Evolutionary conservation across 2,329 filamentous ascomycete genomes (phyloP).

Genomic region (Pseudopyrenochaeta lycopersici): DNA sequence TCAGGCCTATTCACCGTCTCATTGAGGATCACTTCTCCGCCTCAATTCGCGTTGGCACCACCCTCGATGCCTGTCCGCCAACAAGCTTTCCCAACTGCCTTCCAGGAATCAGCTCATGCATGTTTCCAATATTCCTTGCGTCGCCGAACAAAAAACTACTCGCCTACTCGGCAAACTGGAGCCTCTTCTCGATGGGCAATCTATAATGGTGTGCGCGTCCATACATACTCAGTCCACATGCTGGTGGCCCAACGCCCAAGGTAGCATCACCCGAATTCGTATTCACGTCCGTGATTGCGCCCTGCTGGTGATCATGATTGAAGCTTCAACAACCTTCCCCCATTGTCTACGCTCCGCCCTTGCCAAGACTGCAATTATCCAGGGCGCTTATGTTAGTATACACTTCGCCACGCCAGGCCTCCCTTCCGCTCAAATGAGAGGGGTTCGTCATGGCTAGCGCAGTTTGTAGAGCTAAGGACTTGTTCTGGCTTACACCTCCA

Average conservation of each 20-base stretch:
- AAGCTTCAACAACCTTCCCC: constrained; percentile 4
- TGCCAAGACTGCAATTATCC: constrained; percentile 3
- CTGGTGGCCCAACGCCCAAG: neutral
- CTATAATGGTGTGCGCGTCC: too few species aligned
- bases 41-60: neutral
- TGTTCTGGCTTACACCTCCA: constrained; percentile 5
- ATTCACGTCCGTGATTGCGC: neutral
- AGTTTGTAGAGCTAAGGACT: neutral
- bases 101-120: neutral
- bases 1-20: neutral
- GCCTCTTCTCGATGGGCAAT: too few species aligned
- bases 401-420: neutral
- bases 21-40: neutral
- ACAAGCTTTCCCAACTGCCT: neutral
- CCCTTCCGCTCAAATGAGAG: neutral
- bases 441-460: constrained; percentile 3
- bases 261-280: neutral
- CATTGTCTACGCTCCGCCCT: constrained; percentile 1
- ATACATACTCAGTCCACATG: too few species aligned
- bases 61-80: neutral
- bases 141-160: neutral
- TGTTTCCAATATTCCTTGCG: neutral
- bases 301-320: neutral
- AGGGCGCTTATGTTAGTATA: constrained; percentile 1
- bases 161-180: neutral